phyloP scores from a whole-genome alignment of 305 asterid species.

The Ilex paraguariensis region DNA sequence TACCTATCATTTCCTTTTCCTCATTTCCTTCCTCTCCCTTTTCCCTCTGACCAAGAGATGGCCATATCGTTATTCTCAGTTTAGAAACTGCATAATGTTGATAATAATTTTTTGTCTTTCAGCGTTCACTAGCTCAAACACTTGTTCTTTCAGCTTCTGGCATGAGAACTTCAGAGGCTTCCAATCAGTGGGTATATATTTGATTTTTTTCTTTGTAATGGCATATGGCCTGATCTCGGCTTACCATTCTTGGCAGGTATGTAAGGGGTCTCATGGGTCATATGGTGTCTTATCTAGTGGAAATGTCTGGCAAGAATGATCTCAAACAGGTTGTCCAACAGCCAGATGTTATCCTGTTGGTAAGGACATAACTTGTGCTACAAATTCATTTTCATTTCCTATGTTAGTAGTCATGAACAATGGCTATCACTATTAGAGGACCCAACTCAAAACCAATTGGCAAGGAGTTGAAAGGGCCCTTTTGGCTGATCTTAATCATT shows the following conservation, averaged over 20 bases:
- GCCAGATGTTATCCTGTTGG: conserved; percentile 82
- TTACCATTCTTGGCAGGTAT: conserved; percentile 43
- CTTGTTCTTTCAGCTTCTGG: conserved; percentile 77
- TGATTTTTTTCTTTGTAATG: conserved; percentile 12
- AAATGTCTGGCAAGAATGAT: conserved; percentile 67
- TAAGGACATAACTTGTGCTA: conserved; percentile 13
- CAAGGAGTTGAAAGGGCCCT: too few species aligned
- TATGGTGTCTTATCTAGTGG: conserved; percentile 64
- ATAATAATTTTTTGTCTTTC: conserved; percentile 21
- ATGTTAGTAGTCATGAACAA: conserved; percentile 2
- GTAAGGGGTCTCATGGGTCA: conserved; percentile 62
- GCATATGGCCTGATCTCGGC: conserved; percentile 14
- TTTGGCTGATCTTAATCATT: too few species aligned
- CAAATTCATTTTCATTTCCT: background rate
- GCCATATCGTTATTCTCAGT: background rate
- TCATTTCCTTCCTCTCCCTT: background rate
- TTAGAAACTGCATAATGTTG: background rate
- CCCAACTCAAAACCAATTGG: too few species aligned
- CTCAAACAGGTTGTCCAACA: conserved; percentile 73
- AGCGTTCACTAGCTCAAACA: conserved; percentile 93
- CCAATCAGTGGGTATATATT: conserved; percentile 56
- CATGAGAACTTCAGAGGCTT: conserved; percentile 50
- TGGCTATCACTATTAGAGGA: background rate
- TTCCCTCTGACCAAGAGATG: background rate
- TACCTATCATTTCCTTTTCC: background rate